Conservation (phyloP, 805 yeast species). For the Starmerella vaccinii region DNA sequence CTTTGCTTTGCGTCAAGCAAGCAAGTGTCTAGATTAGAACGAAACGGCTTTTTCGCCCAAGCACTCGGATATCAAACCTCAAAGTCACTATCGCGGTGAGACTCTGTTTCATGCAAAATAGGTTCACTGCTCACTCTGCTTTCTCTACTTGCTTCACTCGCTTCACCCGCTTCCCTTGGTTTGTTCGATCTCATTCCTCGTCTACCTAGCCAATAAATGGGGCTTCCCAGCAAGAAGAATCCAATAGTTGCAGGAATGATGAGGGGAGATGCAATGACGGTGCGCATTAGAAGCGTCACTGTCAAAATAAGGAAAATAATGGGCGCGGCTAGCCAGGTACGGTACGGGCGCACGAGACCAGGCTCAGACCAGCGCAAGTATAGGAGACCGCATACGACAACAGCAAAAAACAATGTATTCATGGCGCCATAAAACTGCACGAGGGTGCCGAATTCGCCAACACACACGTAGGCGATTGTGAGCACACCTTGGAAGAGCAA, state of each 20-base stretch:
- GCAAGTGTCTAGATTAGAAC: too few relatives aligned
- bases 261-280: conserved; percentile 9
- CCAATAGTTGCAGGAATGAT: not conserved
- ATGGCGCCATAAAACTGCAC: conserved; percentile 34
- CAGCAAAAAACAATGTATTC: conserved; percentile 29
- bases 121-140: not conserved
- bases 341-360: conserved; percentile 32
- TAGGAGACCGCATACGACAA: conserved; percentile 34
- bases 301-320: conserved; percentile 10
- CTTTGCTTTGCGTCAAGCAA: too few relatives aligned
- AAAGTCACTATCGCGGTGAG: too few relatives aligned
- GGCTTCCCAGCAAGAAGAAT: conserved; percentile 8
- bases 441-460: conserved; percentile 33
- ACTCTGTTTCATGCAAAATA: not conserved
- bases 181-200: too few relatives aligned
- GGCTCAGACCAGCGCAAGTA: conserved; percentile 32
- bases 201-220: not conserved
- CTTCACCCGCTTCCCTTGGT: too few relatives aligned
- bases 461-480: conserved; percentile 28
- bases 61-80: too few relatives aligned
- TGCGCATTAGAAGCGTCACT: conserved; percentile 3
- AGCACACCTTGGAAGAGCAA: conserved; percentile 29
- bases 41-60: too few relatives aligned
- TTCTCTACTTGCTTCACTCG: not conserved
- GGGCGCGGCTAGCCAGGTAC: conserved; percentile 33